These are phyloP conservation scores for Candida railenensis DNA, from an alignment of 805 yeast species.

Conservation along the genomic window DNA sequence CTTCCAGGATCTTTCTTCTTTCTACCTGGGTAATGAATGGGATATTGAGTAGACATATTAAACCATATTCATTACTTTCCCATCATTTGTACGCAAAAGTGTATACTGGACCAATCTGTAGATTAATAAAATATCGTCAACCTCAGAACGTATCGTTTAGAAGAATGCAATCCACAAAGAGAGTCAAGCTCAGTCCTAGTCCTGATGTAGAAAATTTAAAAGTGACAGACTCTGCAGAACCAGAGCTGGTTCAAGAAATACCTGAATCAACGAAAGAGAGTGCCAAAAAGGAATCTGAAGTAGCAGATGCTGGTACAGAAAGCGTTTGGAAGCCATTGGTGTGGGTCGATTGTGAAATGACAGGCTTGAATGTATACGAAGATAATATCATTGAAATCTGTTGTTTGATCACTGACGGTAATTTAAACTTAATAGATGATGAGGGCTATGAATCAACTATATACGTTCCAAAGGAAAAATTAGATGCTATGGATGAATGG, in stretches of 20 bases:
- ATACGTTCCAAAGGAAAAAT: slow-evolving; percentile 56
- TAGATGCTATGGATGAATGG: slow-evolving; percentile 86
- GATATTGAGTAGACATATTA: not conserved
- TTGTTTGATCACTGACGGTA: slow-evolving; percentile 83
- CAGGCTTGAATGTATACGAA: slow-evolving; percentile 74
- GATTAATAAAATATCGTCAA: not conserved
- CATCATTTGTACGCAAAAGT: not conserved
- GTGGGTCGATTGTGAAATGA: slow-evolving; percentile 99
- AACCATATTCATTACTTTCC: not conserved
- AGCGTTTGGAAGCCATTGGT: slow-evolving; percentile 48
- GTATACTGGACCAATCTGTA: not conserved
- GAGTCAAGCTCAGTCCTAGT: slow-evolving; percentile 4
- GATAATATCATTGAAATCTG: slow-evolving; percentile 91
- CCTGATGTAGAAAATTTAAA: slow-evolving; percentile 1
- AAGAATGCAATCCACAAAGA: not conserved
- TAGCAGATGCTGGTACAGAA: not conserved
- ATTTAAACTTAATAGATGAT: slow-evolving; percentile 67
- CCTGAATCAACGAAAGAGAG: not conserved
- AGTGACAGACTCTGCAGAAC: not conserved
- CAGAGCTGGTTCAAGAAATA: not conserved
- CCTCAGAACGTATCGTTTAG: not conserved
- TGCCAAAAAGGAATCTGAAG: not conserved
- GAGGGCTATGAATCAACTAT: slow-evolving; percentile 80
- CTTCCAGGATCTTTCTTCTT: too few relatives aligned
- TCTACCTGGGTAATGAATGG: not conserved